Evolutionary conservation across 352 stramenopile genomes (phyloP), one percentile per base, ranked within the genome.

Genomic region (Phytophthora foliorum): DNA sequence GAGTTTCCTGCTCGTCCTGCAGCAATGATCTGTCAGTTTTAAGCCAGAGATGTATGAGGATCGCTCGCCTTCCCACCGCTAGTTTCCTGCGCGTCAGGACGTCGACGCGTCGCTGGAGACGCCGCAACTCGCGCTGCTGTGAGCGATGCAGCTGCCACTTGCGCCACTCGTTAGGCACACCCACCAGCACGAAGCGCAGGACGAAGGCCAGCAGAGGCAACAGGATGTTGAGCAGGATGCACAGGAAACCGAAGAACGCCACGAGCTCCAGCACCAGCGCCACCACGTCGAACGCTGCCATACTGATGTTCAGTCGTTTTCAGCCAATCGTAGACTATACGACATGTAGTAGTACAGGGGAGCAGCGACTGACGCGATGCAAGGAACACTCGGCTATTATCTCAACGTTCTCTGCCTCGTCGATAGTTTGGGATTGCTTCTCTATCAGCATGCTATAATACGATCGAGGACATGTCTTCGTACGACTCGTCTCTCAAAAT

Each of bases 241-340:
- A 86, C 44, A 83, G 53, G 32, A 82, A 74, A 25, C 81, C 81
- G 48, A 86, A 79, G 45, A 88, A 49, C 34, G 81, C 79, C 45
- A 87, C 24, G 29, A 81, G 52, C 44, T 90, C 75, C 25, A 71
- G 52, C 25, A 57, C 64, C 34, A 90, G 50, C 58, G 31, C 44
- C 31, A 67, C 17, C 52, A 31, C 24, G 3, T 63, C 49, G 11
- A n/a, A 38, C 42, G 14, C 25, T 66, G 13, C 25, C 36, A 57
- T 62, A 4, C 10, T 57, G 45, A 41, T 52, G 48, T 11, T 34
- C 48, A 31, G 17, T 48, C 21, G 29, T 63, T 78, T 70, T 79
- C 64, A 65, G 52, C 69, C 64, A 75, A 80, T 72, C 32, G 65
- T 52, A 59, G 9, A 32, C 54, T 38, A 22, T 27, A 55, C n/a